Evolutionary conservation across 352 stramenopile genomes (phyloP), one percentile per base, ranked within the genome.

Genomic region (Thalassiosira hispida): DNA sequence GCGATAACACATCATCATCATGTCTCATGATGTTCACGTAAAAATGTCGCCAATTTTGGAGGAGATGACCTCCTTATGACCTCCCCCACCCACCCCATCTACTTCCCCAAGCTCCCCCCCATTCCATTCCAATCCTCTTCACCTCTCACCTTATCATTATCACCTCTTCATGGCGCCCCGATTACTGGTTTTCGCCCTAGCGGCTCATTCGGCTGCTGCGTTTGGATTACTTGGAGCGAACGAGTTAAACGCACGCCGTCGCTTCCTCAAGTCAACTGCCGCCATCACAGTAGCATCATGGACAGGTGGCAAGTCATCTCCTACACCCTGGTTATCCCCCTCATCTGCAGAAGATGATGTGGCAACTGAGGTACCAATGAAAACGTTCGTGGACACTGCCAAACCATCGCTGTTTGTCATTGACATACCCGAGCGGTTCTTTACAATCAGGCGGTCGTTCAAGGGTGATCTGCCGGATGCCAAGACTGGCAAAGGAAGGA

Each of bases 391-490:
- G 25, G 86, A 92, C 73, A 79, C 76, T 51, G 22, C 68, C 25
- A 83, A 83, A 14, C 67, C 67, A 11, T 76, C 67, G 8, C 49
- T 87, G 14, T 92, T 92, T 70, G 46, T 49, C 3, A 80, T 92
- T 20, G 38, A 72, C 46, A 75, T 91, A 4, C 87, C 87, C 18
- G 74, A 82, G 38, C 68, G 49, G 35, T 92, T 88, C 57, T 92
- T 85, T 59, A 70, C 82, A 8, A 70, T 92, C 25, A 78, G 87
- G 56, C 59, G 87, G 64, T 86, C 84, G 3, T 64, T 73, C 40
- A 91, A 90, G 60, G 87, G 84, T 9, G 87, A 93, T 78, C 69
- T 93, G 29, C 85, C 87, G 14, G 87, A 93, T 78, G 75, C 55
- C 52, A 88, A 90, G 31, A 92, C 85, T 27, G 86, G 86, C 20